Evolutionary conservation across 805 yeast species (phyloP).

Genomic region (Candida maesae): DNA sequence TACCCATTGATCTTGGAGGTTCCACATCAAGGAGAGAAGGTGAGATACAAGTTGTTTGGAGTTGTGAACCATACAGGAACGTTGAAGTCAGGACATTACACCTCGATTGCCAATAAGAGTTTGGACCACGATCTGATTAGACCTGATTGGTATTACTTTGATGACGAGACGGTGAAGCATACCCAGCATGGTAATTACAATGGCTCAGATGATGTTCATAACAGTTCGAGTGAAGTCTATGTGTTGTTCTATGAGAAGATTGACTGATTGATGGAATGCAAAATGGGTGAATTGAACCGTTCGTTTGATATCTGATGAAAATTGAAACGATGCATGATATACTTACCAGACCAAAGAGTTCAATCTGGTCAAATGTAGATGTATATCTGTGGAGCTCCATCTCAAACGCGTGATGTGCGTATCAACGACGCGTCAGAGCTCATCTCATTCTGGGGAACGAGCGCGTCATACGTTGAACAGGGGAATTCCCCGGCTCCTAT

Average conservation of each 20-base stretch:
- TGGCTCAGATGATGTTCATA: constrained; percentile 31
- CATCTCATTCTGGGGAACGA: no score
- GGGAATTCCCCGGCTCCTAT: no score
- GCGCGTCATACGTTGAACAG: no score
- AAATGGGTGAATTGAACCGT: no score
- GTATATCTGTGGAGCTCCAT: no score
- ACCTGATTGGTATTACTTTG: constrained; percentile 70
- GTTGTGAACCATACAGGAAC: constrained; percentile 71
- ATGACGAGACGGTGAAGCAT: constrained; percentile 59
- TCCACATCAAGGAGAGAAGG: constrained; percentile 33
- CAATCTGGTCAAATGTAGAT: no score
- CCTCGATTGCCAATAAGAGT: constrained; percentile 55
- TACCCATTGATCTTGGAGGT: constrained; percentile 55
- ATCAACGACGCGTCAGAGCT: no score
- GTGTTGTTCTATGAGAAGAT: constrained; percentile 60
- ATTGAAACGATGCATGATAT: no score
- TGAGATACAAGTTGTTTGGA: constrained; percentile 52
- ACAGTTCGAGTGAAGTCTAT: constrained; percentile 59
- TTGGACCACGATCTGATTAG: constrained; percentile 32
- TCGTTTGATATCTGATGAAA: no score
- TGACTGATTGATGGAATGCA: background rate
- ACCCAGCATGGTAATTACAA: constrained; percentile 44
- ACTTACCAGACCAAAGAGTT: no score
- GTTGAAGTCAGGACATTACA: constrained; percentile 72
- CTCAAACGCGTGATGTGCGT: no score